phyloP scores from a whole-genome alignment of 202 grass and related monocot species.

The Musa balbisiana region DNA sequence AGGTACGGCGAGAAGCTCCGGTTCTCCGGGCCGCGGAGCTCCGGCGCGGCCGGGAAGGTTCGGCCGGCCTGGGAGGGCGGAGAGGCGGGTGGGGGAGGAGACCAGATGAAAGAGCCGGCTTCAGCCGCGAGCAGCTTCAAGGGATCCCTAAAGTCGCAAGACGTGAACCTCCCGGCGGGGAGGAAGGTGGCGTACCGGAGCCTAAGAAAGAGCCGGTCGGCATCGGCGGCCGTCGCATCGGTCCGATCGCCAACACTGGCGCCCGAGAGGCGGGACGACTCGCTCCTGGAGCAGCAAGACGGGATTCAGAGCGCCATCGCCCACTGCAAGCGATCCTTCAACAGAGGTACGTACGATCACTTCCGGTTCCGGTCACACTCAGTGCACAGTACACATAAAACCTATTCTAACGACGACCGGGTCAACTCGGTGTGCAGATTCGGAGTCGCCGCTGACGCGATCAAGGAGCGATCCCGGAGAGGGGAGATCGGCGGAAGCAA shows the following conservation, averaged over 20 bases:
- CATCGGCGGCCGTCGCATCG: neutral
- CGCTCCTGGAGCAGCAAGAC: slow-evolving; percentile 25
- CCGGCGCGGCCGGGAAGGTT: neutral
- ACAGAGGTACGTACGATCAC: neutral
- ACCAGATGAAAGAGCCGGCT: neutral
- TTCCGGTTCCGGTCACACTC: too few relatives aligned
- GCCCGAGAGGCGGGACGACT: slow-evolving; percentile 16
- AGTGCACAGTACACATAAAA: too few relatives aligned
- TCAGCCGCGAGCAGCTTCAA: too few relatives aligned
- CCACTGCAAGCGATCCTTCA: slow-evolving; percentile 34
- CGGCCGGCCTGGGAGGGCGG: neutral
- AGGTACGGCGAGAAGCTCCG: slow-evolving; percentile 7
- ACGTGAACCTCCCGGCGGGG: neutral
- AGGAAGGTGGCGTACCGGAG: neutral
- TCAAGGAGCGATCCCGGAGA: slow-evolving; percentile 10
- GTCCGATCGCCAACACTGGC: neutral
- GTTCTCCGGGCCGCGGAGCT: neutral
- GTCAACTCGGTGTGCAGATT: neutral
- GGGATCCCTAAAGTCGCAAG: too few relatives aligned
- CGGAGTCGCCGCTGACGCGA: slow-evolving; percentile 5
- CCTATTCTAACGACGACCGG: neutral
- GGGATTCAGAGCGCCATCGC: slow-evolving; percentile 38
- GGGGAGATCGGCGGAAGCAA: neutral
- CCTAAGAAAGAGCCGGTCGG: slow-evolving; percentile 18
- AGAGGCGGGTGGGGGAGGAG: neutral